Conservation (phyloP, 371 early-diverging fungal genomes). For the Mucor mucedo region DNA sequence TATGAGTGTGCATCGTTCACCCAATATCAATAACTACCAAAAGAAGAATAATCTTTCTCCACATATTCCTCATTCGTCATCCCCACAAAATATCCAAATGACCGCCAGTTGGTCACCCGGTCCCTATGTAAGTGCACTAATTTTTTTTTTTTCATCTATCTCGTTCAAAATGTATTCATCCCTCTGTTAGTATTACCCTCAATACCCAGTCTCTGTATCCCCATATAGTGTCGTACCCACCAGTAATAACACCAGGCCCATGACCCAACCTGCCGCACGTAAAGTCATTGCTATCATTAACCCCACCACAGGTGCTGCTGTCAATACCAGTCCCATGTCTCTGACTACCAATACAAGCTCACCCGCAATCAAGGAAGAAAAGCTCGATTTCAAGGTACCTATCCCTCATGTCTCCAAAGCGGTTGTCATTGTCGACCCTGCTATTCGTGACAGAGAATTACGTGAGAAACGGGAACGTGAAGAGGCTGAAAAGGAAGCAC, state of each 20-base stretch:
- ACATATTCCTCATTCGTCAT: conserved; percentile 31
- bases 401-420: conserved; percentile 46
- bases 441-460: conserved; percentile 36
- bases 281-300: conserved; percentile 74
- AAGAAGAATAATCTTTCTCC: conserved; percentile 22
- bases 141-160: no score
- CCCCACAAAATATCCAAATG: conserved; percentile 33
- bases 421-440: conserved; percentile 71
- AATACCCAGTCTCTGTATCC: conserved; percentile 23
- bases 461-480: conserved; percentile 46
- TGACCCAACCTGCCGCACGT: conserved; percentile 44
- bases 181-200: conserved; percentile 21
- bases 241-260: conserved; percentile 17
- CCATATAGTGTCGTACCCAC: conserved; percentile 7
- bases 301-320: conserved; percentile 71
- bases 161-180: not conserved
- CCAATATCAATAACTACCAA: conserved; percentile 22
- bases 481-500: conserved; percentile 49
- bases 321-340: conserved; percentile 31
- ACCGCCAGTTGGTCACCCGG: conserved; percentile 12
- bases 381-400: conserved; percentile 37
- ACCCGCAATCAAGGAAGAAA: conserved; percentile 18
- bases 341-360: conserved; percentile 28
- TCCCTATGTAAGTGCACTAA: conserved; percentile 37
- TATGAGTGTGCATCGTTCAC: conserved; percentile 32